These are phyloP conservation scores for Amanita subjunquillea DNA, from an alignment of 768 basidiomycete species.

Conservation along the genomic window DNA sequence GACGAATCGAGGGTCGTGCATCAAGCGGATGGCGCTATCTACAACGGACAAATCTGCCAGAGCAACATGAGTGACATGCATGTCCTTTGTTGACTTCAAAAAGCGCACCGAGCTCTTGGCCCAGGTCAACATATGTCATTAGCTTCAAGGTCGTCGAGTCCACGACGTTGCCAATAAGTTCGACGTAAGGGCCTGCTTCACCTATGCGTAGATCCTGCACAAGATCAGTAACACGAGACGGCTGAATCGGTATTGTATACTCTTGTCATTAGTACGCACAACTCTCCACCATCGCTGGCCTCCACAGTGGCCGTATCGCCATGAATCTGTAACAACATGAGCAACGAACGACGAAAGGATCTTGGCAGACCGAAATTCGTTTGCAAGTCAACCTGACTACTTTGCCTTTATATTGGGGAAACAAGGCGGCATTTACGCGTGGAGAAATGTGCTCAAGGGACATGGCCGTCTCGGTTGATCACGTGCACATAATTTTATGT, in stretches of 20 bases:
- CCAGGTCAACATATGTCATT: neutral
- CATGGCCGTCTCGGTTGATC: neutral
- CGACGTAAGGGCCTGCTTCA: constrained; percentile 1
- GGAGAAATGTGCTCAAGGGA: constrained; percentile 3
- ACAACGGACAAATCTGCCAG: neutral
- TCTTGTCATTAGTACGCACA: constrained; percentile 3
- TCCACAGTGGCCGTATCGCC: constrained; percentile 1
- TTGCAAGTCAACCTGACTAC: constrained; percentile 2
- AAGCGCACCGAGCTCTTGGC: neutral
- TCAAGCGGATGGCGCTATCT: neutral
- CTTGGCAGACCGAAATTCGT: neutral
- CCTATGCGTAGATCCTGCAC: constrained; percentile 2
- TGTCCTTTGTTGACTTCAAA: neutral
- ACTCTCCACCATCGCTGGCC: constrained; percentile 5
- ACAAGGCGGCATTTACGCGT: constrained; percentile 2
- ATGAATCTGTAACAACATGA: neutral
- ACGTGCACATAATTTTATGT: neutral
- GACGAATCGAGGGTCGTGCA: constrained; percentile 2
- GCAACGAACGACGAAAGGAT: too few species aligned
- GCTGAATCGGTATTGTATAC: neutral
- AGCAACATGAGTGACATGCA: neutral
- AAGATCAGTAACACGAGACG: neutral
- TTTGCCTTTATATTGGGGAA: constrained; percentile 1
- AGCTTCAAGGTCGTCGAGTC: constrained; percentile 4
- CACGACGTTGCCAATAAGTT: constrained; percentile 3